phyloP scores from a whole-genome alignment of 2,329 filamentous ascomycete genomes.

The Neofusicoccum sp. region DNA sequence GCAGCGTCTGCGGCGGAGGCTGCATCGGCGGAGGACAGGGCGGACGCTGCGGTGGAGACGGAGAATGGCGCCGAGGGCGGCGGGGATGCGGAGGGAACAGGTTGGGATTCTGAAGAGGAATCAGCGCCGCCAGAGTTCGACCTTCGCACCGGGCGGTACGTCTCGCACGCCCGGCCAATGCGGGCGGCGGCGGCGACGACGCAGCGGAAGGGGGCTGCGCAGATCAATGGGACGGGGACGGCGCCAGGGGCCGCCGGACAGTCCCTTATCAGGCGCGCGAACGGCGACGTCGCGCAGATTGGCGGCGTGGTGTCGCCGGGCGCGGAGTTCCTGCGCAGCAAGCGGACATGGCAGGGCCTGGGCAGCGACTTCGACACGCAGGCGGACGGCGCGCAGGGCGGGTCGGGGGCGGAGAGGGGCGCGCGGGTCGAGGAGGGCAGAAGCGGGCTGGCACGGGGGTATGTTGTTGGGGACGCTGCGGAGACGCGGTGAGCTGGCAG shows the following conservation, averaged over 20 bases:
- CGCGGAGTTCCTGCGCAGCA: constrained; percentile 79
- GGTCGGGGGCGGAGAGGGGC: constrained; percentile 54
- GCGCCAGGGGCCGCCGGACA: constrained; percentile 4
- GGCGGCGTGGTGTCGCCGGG: constrained; percentile 89
- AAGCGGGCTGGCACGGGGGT: constrained; percentile 85
- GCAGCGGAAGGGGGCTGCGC: constrained; percentile 24
- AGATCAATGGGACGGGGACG: constrained; percentile 1
- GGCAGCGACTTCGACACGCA: constrained; percentile 77
- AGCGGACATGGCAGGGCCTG: constrained; percentile 88
- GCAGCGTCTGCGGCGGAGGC: constrained; percentile 23
- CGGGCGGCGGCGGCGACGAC: constrained; percentile 27
- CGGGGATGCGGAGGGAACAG: constrained; percentile 42
- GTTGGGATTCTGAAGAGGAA: constrained; percentile 70
- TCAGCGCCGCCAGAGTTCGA: constrained; percentile 85
- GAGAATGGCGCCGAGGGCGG: constrained; percentile 25
- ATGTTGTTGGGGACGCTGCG: constrained; percentile 67
- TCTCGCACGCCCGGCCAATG: constrained; percentile 78
- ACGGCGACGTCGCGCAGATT: constrained; percentile 75
- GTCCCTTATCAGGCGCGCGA: constrained; percentile 65
- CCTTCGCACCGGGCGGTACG: constrained; percentile 80
- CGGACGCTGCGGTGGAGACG: constrained; percentile 26
- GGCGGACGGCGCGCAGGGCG: constrained; percentile 62
- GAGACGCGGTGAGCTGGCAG: constrained; percentile 24
- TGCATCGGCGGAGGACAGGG: constrained; percentile 34
- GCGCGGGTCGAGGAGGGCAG: constrained; percentile 81